Evolutionary conservation across 2,329 filamentous ascomycete species (phyloP), one percentile per base, ranked within the genome.

Genomic region (Aspergillus sojae): DNA sequence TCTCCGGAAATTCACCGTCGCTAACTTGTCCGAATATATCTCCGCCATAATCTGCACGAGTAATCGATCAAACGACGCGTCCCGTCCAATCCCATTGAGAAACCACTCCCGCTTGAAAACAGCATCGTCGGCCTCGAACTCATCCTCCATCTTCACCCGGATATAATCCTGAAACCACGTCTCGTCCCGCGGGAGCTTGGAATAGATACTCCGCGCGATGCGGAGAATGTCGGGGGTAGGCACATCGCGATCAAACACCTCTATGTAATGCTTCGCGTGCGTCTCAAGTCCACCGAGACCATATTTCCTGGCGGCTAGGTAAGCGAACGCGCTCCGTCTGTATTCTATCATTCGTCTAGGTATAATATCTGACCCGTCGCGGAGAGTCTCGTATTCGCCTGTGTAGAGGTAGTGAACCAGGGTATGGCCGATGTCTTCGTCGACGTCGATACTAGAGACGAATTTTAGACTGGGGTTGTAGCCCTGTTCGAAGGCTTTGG

Each of bases 341-440:
- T 57, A 62, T 43, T 62, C 60, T 2, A 28, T 52, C 16, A 36
- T 46, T 7, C 55, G 55, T 23, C n/a, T 26, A 5, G 54, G 30
- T 7, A 36, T 16, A 4, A n/a, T n/a, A 3, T 34, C 30, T 21
- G 52, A 34, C 2, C 45, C 9, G 4, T 41, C 16, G 3, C 28
- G 46, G 45, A 53, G 32, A 4, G 60, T 62, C 9, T 62, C 45
- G 11, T 62, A 62, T 28, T 45, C 46, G 43, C 55, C 55, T 5
- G 60, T 62, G 55, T 58, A 62, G 9, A 62, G 46, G 34, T 62
- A 62, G 32, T 62, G 60, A 9, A 62, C 48, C 12, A 62, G 39
- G 14, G 60, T 62, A 11, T 62, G 60, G 12, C 54, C 60, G 32
- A 62, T 39, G 55, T 58, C 60, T 2, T 36, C 41, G 46, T 58